Evolutionary conservation across 2,329 filamentous ascomycete species (phyloP).

Genomic region (Talaromyces sp.): DNA sequence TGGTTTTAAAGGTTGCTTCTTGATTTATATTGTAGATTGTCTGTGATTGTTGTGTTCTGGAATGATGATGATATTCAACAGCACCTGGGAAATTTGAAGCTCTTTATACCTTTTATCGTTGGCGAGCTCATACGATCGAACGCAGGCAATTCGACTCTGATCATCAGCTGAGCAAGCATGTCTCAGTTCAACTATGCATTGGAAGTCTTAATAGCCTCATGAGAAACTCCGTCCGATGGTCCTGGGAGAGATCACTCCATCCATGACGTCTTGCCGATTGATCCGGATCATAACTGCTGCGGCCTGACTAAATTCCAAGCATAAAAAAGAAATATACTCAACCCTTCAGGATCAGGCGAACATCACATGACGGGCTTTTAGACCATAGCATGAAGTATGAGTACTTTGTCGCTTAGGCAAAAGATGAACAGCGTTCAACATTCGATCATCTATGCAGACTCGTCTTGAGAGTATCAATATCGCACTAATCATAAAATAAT

Average conservation of each 20-base stretch:
- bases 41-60: background rate
- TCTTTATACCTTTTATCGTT: background rate
- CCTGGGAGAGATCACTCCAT: background rate
- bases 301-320: background rate
- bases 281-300: background rate
- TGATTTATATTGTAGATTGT: background rate
- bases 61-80: background rate
- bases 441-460: background rate
- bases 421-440: background rate
- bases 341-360: background rate
- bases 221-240: background rate
- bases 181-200: background rate
- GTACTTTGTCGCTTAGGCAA: background rate
- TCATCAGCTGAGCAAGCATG: background rate
- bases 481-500: background rate
- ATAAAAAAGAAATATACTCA: background rate
- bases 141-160: background rate
- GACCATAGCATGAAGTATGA: background rate
- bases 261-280: background rate
- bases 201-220: background rate
- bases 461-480: background rate
- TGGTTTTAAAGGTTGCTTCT: background rate
- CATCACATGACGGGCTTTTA: background rate
- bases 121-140: background rate
- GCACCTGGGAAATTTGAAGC: background rate